phyloP scores from a whole-genome alignment of 345 rosid species.

The Lepidium africanum region DNA sequence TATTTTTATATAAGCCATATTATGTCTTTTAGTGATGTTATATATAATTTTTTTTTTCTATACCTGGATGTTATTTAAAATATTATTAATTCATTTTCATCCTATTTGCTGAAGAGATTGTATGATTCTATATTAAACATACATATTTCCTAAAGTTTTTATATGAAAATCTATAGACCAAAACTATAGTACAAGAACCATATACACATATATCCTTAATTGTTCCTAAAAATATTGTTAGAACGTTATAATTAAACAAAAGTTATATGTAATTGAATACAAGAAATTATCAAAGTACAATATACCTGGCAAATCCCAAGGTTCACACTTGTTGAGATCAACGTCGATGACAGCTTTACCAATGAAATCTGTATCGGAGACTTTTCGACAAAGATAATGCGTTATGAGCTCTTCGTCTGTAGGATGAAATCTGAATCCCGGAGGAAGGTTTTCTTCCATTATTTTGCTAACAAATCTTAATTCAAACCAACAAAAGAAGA shows the following conservation, averaged over 20 bases:
- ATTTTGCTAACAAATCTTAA: background rate
- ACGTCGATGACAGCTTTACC: slow-evolving; percentile 84
- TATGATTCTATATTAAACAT: background rate
- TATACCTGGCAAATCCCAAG: slow-evolving; percentile 98
- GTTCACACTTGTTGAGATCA: slow-evolving; percentile 96
- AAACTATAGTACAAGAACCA: background rate
- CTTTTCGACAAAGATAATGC: slow-evolving; percentile 58
- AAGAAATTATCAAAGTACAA: background rate
- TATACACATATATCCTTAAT: background rate
- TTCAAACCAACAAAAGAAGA: background rate
- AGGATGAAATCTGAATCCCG: slow-evolving; percentile 97
- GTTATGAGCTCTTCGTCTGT: slow-evolving; percentile 97
- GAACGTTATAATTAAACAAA: background rate
- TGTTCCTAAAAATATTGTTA: background rate
- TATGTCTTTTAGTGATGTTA: background rate
- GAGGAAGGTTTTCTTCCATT: slow-evolving; percentile 89
- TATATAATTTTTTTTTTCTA: too few species aligned
- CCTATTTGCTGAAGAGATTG: background rate
- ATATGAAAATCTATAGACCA: background rate
- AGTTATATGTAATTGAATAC: background rate
- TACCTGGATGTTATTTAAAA: too few species aligned
- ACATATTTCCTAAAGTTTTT: background rate
- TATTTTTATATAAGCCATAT: background rate
- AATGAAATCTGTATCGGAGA: slow-evolving; percentile 53
- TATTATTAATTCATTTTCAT: background rate